Evolutionary conservation across 208 protist species (phyloP).

Genomic region (Trypanosomatidae sp.): DNA sequence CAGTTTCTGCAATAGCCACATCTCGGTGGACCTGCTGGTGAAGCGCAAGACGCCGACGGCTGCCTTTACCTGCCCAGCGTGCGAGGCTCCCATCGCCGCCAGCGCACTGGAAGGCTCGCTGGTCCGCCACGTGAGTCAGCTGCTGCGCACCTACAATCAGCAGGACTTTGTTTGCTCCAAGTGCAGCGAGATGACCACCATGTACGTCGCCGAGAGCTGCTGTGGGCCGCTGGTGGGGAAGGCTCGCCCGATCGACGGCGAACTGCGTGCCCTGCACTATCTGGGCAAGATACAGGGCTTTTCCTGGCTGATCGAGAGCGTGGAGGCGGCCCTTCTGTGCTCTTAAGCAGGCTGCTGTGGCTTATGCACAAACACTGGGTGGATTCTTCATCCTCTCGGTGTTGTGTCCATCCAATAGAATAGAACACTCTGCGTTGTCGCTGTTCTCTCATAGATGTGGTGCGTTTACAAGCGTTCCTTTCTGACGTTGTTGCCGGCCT

Average conservation of each 20-base stretch:
- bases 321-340: slow-evolving; percentile 59
- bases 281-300: slow-evolving; percentile 67
- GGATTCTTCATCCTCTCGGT: not conserved
- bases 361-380: not conserved
- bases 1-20: slow-evolving; percentile 73
- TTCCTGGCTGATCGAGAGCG: slow-evolving; percentile 62
- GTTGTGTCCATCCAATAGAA: not conserved
- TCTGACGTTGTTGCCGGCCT: no score
- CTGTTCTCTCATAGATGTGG: no score
- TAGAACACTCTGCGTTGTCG: not conserved
- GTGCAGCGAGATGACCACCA: slow-evolving; percentile 71
- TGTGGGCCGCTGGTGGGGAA: slow-evolving; percentile 79
- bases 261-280: slow-evolving; percentile 63
- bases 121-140: slow-evolving; percentile 73
- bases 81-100: slow-evolving; percentile 60
- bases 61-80: slow-evolving; percentile 62
- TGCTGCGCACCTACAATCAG: slow-evolving; percentile 54
- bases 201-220: slow-evolving; percentile 68
- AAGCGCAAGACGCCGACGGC: slow-evolving; percentile 24
- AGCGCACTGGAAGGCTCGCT: slow-evolving; percentile 67
- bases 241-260: slow-evolving; percentile 33
- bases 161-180: slow-evolving; percentile 89
- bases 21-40: slow-evolving; percentile 59
- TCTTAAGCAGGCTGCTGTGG: slow-evolving; percentile 15
- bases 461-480: no score